Evolutionary conservation across 2,329 filamentous ascomycete genomes (phyloP), one percentile per base, ranked within the genome.

Genomic region (Ophiostoma pallidulum): DNA sequence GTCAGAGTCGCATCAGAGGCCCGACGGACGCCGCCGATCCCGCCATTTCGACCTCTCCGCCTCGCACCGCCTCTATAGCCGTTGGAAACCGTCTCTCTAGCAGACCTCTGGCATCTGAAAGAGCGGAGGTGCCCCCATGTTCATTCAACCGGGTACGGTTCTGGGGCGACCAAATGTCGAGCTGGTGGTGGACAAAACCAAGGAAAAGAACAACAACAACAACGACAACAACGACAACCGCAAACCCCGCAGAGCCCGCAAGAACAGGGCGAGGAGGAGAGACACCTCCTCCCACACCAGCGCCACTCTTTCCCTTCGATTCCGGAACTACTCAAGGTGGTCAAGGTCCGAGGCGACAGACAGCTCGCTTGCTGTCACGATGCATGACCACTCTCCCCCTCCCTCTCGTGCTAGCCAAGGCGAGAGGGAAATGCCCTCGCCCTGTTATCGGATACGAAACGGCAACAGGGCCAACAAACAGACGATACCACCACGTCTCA

Each of bases 1-100:
- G 45, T 42, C 45, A 48, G 45, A 48, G 45, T 48, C 20, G 39
- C 45, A 48, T 42, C 32, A 37, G 26, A 32, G 32, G 39, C 24
- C 39, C 24, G 39, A 38, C 45, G 39, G 45, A 32, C 24, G 32
- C 38, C 45, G 45, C 45, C 38, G 38, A 41, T 41, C 38, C 45
- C 45, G 45, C 45, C 45, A 35, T 36, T 47, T 47, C 45, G 35
- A 32, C 19, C 38, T 37, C 45, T 37, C 45, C 45, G 38, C 31
- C 36, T 39, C 43, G 43, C 26, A 28, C 43, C 43, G 43, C 36
- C 7, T 18, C 19, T 29, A 16, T 36, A 18, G 13, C 43, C 43
- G 43, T 46, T 39, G 18, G 36, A 32, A 32, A n/a, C 43, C 28
- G 26, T 26, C 29, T 33, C 24, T 40, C 35, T 40, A 40, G 26